Base-by-base conservation (phyloP, 768 basidiomycete species). In the Boletellus emodensis region DNA sequence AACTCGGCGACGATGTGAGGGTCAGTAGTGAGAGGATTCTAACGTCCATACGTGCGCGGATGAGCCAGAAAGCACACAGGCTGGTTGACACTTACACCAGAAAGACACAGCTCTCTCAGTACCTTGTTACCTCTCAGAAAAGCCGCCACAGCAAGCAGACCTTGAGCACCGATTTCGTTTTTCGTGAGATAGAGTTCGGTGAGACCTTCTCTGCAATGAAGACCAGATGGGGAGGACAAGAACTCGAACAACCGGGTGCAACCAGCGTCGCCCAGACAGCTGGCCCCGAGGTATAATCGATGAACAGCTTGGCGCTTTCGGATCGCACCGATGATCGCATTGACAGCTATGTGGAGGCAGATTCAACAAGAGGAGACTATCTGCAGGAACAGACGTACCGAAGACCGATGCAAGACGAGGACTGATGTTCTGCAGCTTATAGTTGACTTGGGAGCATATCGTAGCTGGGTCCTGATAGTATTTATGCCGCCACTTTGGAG, bases 261-360 rank as follows among this genome's bases (percentile, higher is more conserved):
- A 32, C 85, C 85, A 13, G 77, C 74, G 59, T 84, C 79, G 9
- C 77, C 76, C 9, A 87, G 72, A 18, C 68, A 58, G 59, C 84
- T 86, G 48, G 80, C 72, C 7, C 80, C 78, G 20, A 85, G 62
- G 39, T 79, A 67, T 24, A 86, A 70, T 58, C 78, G 78, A 18
- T 75, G 74, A 28, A 86, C 77, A 11, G 62, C 52, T 17, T 68
- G 69, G n/a, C 77, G 77, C 18, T 70, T 66, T 4, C 66, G 70
- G 41, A 85, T 77, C 48, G 70, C 57, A 14, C 63, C 58, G 33
- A 83, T 78, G 18, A 85, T 71, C 38, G 71, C 63, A 46, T 73
- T 71, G 0, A 81, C 80, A 51, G 81, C 84, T 83, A 52, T 12
- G 32, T 26, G 14, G 10, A 13, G 3, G 15, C n/a, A 35, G 2